phyloP scores from a whole-genome alignment of 176 grass and related monocot species.

The Bothriochloa decipiens region DNA sequence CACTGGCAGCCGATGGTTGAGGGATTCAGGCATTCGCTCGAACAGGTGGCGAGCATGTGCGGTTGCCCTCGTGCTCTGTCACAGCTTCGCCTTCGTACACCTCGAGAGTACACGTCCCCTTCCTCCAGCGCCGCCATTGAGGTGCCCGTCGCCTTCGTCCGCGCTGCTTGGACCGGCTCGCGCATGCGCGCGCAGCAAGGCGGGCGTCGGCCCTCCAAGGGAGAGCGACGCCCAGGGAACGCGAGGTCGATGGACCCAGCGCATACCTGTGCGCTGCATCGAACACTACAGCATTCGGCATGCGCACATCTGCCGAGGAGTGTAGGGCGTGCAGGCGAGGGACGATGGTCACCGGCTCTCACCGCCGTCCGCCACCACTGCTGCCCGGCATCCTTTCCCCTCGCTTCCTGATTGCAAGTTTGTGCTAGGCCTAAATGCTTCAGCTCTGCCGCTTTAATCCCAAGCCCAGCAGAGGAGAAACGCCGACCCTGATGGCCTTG shows the following conservation, averaged over 20 bases:
- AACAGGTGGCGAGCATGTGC: conserved; percentile 5
- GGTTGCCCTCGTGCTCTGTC: too few species aligned
- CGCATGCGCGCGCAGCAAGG: neutral
- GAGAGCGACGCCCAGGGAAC: neutral
- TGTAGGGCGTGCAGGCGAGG: neutral
- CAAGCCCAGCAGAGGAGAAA: neutral
- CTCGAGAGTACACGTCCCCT: neutral
- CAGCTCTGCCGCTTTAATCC: neutral
- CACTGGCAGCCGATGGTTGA: neutral
- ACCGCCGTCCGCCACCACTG: neutral
- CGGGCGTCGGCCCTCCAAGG: neutral
- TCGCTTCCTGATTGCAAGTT: neutral
- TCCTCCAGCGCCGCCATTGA: neutral
- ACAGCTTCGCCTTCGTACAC: neutral
- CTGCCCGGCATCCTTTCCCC: neutral
- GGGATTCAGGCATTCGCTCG: conserved; percentile 12
- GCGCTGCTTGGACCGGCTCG: neutral
- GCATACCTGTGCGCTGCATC: neutral
- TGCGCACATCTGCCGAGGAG: neutral
- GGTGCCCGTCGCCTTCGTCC: neutral
- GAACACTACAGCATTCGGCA: neutral
- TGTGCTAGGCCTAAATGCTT: neutral
- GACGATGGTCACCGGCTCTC: neutral
- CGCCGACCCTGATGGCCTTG: neutral
- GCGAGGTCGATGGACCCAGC: neutral